Base-by-base conservation (phyloP, 129 eudicot genomes). In the Artemisia argyi region DNA sequence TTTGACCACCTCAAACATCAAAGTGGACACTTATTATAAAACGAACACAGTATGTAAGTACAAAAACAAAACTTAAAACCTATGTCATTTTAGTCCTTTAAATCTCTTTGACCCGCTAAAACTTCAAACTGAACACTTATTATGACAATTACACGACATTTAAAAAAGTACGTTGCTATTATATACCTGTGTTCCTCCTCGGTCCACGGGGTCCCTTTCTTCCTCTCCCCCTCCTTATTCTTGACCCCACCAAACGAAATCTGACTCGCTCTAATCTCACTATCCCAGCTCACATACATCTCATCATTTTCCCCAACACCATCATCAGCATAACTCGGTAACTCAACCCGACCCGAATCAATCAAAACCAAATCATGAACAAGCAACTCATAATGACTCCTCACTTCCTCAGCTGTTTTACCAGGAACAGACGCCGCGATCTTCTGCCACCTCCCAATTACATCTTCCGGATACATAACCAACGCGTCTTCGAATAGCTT, bases 171-270 rank as follows among this genome's bases (percentile, higher is more conserved):
- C 11, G 52, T 44, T 24, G 66, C 46, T 39, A 39, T 39, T 39
- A 1, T 39, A 39, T 82, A 92, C 98, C 91, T 85, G 77, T 92
- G 98, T 35, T 93, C 98, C 14, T 92, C 96, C 61, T 92, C 98
- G 0, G 98, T 87, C 98, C 98, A 92, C 3, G 98, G 98, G 0
- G 92, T 89, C 1, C 98, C 98, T 48, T 93, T 93, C 65, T 89
- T 93, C 72, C 98, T 66, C 68, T 93, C 98, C n/a, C 61, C 85
- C 3, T 87, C 98, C 7, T 3, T 65, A 0, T 68, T 28, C 20
- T 85, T 88, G 1, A 26, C 35, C 28, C 79, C 22, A 2, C 88
- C 98, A 65, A 87, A 89, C 56, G 98, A 93, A 71, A 90, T 89
- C 85, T 85, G 97, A 65, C 82, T 76, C 19, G 78, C 30, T 48